Evolutionary conservation across 345 rosid genomes (phyloP).

Genomic region (Boechera retrofracta): DNA sequence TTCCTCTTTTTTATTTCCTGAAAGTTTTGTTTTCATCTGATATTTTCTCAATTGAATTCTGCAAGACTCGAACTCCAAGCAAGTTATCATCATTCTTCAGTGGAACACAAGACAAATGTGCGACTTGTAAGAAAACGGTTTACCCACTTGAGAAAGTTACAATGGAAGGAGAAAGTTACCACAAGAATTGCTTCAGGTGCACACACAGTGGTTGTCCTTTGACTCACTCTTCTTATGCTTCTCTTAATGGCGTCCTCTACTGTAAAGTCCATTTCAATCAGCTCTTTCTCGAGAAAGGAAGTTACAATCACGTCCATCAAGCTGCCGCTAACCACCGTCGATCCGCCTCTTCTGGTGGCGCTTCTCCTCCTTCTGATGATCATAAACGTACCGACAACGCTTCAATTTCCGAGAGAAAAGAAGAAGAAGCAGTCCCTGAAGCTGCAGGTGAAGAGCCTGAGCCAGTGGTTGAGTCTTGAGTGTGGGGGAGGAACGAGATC

Average conservation of each 20-base stretch:
- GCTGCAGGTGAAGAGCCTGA: conserved; percentile 40
- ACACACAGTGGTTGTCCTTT: conserved; percentile 86
- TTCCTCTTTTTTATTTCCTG: not conserved
- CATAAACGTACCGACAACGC: conserved; percentile 25
- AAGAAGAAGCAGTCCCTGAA: conserved; percentile 30
- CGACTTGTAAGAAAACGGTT: conserved; percentile 81
- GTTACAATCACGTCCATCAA: conserved; percentile 79
- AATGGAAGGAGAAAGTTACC: conserved; percentile 85
- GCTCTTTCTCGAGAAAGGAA: conserved; percentile 97
- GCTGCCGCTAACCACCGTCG: conserved; percentile 78
- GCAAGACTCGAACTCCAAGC: conserved; percentile 78
- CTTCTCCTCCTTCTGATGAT: conserved; percentile 58
- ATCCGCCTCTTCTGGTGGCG: conserved; percentile 47
- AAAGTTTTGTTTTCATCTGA: not conserved
- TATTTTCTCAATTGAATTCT: not conserved
- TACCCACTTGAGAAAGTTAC: conserved; percentile 96
- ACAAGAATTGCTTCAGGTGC: conserved; percentile 92
- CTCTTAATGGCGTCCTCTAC: conserved; percentile 88
- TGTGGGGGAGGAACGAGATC: not conserved
- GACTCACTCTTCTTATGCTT: conserved; percentile 91
- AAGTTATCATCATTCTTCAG: conserved; percentile 83
- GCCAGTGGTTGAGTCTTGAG: conserved; percentile 41
- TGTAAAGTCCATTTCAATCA: conserved; percentile 96
- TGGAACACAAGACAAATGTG: conserved; percentile 96
- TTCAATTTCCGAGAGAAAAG: conserved; percentile 25